Percentiles rank a stretch among this genome's conserved stretches.
Conservation (phyloP, 2,329 filamentous ascomycete species). For the Aspergillus viridinutans region DNA sequence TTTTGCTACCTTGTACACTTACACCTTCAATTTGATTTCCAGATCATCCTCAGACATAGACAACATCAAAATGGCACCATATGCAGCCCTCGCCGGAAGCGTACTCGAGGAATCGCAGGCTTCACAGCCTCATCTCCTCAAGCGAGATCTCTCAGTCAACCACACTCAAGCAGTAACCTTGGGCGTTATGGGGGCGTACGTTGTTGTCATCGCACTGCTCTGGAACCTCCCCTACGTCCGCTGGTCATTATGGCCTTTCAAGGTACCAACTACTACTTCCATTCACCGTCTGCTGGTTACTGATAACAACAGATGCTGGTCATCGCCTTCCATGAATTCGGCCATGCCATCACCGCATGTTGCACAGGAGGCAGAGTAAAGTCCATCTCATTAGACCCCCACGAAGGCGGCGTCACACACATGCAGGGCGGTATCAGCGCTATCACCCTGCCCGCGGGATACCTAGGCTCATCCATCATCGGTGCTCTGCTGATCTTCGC, state of each 20-base stretch:
- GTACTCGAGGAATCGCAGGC: slow-evolving; percentile 14
- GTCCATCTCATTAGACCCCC: slow-evolving; percentile 68
- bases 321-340: slow-evolving; percentile 77
- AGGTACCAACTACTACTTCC: slow-evolving; percentile 46
- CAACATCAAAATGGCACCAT: slow-evolving; percentile 23
- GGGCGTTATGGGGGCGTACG: slow-evolving; percentile 66
- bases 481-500: slow-evolving; percentile 74
- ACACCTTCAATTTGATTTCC: not conserved
- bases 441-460: slow-evolving; percentile 71
- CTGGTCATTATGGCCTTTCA: slow-evolving; percentile 75
- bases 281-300: not conserved
- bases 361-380: slow-evolving; percentile 70
- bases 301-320: slow-evolving; percentile 62
- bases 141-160: slow-evolving; percentile 58
- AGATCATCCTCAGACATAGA: not conserved
- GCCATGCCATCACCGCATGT: slow-evolving; percentile 68
- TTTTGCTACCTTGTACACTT: not conserved
- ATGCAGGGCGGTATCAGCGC: slow-evolving; percentile 69
- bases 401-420: slow-evolving; percentile 73
- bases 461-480: slow-evolving; percentile 71
- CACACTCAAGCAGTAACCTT: slow-evolving; percentile 68
- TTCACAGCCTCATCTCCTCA: slow-evolving; percentile 34
- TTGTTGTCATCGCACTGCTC: slow-evolving; percentile 68
- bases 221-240: slow-evolving; percentile 78
- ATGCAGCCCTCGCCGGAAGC: slow-evolving; percentile 17